Evolutionary conservation across 306 rosid genomes (phyloP).

Genomic region (Urtica urens): DNA sequence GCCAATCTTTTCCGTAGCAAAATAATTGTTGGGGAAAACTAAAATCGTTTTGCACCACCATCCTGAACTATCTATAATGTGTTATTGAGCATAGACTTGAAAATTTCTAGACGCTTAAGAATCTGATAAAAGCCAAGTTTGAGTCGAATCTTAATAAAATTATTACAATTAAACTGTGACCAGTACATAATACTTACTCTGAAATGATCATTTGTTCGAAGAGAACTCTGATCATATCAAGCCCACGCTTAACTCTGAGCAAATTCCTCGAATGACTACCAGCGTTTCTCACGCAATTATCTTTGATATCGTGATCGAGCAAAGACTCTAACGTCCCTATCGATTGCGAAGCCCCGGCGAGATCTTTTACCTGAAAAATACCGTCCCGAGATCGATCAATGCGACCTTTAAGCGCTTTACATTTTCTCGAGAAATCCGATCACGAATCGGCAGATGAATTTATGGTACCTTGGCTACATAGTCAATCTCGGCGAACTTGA

Average conservation of each 20-base stretch:
- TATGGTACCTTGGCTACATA: conserved; percentile 62
- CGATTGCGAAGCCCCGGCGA: conserved; percentile 67
- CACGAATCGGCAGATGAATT: neutral
- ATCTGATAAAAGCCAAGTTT: too few relatives aligned
- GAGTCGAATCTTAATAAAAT: too few relatives aligned
- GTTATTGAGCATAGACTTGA: too few relatives aligned
- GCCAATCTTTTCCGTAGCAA: too few relatives aligned
- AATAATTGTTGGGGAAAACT: too few relatives aligned
- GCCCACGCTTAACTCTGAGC: conserved; percentile 80
- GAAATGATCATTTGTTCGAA: conserved; percentile 61
- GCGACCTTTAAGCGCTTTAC: neutral
- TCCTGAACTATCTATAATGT: too few relatives aligned
- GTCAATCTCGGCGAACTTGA: conserved; percentile 92
- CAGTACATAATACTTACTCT: conserved; percentile 51
- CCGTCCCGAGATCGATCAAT: conserved; percentile 9
- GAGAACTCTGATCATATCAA: conserved; percentile 80
- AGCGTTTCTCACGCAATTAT: conserved; percentile 36
- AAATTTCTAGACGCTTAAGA: too few relatives aligned
- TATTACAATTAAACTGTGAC: too few relatives aligned
- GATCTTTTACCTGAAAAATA: conserved; percentile 55
- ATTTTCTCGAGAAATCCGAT: neutral
- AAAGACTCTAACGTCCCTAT: conserved; percentile 40
- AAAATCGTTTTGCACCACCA: too few relatives aligned
- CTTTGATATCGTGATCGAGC: conserved; percentile 55
- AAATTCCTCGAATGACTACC: conserved; percentile 90